These are phyloP conservation scores for Iberis pinnata DNA, from an alignment of 345 rosid genomes.

Conservation along the genomic window DNA sequence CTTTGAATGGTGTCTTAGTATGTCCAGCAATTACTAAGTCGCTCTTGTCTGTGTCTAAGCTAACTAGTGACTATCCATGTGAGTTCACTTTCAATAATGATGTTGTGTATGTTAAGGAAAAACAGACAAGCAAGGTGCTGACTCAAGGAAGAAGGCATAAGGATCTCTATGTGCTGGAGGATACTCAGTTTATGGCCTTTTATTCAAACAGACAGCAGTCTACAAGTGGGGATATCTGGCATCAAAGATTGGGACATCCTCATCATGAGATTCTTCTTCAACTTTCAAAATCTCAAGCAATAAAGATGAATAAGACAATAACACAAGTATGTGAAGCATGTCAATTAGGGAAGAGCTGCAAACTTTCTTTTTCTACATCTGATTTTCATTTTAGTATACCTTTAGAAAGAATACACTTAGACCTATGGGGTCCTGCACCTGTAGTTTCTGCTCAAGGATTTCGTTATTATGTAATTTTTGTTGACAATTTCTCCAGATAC, in stretches of 20 bases:
- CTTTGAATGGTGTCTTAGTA: too few species aligned
- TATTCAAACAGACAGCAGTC: not conserved
- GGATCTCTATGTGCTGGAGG: not conserved
- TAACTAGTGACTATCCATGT: too few species aligned
- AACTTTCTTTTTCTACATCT: not conserved
- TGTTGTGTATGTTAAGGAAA: not conserved
- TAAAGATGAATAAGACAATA: too few species aligned
- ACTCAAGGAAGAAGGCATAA: not conserved
- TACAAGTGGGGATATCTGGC: not conserved
- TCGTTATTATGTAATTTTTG: not conserved
- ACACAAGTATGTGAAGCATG: not conserved
- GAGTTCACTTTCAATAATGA: not conserved
- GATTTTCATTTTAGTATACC: not conserved
- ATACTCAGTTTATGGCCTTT: not conserved
- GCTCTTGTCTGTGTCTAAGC: too few species aligned
- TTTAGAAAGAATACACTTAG: not conserved
- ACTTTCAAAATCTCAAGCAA: not conserved
- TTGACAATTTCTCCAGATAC: not conserved
- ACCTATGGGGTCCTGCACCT: not conserved
- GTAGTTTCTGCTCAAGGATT: not conserved
- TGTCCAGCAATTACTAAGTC: too few species aligned
- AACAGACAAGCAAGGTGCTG: not conserved
- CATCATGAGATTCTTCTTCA: not conserved
- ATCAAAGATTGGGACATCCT: not conserved
- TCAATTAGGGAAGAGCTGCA: not conserved